Evolutionary conservation across 2,329 filamentous ascomycete genomes (phyloP).

Genomic region (Malbranchea zuffiana): DNA sequence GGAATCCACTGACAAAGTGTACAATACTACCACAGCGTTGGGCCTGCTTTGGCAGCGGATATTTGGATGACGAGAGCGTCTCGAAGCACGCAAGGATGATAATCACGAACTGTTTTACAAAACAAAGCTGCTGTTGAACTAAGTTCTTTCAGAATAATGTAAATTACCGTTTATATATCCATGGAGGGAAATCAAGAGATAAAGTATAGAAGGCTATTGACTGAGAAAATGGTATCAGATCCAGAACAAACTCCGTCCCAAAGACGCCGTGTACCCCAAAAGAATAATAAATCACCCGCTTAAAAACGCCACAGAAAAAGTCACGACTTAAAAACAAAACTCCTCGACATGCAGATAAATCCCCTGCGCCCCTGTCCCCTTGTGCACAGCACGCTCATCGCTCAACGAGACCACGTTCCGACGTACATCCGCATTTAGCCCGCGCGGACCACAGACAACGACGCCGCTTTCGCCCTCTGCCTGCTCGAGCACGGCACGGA

Average conservation of each 20-base stretch:
- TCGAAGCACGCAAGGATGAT: no score
- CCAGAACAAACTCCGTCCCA: background rate
- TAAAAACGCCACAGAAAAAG: conserved; percentile 23
- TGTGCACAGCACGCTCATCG: conserved; percentile 56
- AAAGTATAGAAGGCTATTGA: no score
- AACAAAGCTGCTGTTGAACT: no score
- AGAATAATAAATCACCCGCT: conserved; percentile 38
- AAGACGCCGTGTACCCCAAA: background rate
- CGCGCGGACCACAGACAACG: conserved; percentile 50
- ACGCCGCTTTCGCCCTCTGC: conserved; percentile 53
- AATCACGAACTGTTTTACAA: no score
- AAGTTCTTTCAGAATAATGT: no score
- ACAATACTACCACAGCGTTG: no score
- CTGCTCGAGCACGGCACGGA: conserved; percentile 46
- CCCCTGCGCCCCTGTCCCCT: conserved; percentile 55
- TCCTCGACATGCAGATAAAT: conserved; percentile 51
- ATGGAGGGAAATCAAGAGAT: no score
- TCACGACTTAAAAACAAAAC: conserved; percentile 44
- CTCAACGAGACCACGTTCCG: conserved; percentile 46
- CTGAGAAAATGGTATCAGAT: no score
- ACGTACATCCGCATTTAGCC: conserved; percentile 46
- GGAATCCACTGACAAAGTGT: no score
- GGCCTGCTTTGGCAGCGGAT: no score
- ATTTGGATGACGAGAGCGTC: no score
- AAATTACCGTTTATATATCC: no score